Percentiles rank a stretch among this genome's conserved stretches.
Evolutionary conservation across 192 early-diverging fungal species (phyloP).

Genomic region (Backusella parvicylindrica): DNA sequence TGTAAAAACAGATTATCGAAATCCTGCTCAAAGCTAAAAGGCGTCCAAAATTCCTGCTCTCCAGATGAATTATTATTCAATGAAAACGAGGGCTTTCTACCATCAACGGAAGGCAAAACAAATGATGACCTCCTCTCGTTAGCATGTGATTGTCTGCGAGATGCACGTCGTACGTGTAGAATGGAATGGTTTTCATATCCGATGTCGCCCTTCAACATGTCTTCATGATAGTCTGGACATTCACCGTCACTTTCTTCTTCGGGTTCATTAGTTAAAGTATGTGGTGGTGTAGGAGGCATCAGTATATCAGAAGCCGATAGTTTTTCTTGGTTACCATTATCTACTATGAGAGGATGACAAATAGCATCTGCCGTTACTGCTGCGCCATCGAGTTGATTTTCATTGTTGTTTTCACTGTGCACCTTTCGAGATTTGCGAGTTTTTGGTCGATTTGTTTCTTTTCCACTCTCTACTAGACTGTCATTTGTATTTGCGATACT

Average conservation of each 20-base stretch:
- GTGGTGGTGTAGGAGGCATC: background rate
- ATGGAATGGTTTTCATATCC: constrained; percentile 15
- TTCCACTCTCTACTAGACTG: background rate
- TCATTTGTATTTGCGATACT: background rate
- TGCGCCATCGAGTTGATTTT: background rate
- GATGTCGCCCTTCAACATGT: constrained; percentile 55
- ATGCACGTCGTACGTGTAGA: constrained; percentile 8
- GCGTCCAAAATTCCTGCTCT: constrained; percentile 33
- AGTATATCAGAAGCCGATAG: background rate
- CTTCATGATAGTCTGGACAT: constrained; percentile 54
- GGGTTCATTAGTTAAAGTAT: background rate
- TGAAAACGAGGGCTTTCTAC: constrained; percentile 13
- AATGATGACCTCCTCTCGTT: background rate
- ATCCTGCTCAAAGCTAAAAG: constrained; percentile 37
- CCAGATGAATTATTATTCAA: background rate
- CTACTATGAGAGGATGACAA: background rate
- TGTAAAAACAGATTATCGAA: constrained; percentile 31
- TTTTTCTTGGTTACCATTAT: background rate
- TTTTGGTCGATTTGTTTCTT: background rate
- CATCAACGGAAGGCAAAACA: background rate
- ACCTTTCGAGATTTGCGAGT: background rate
- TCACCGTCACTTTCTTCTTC: constrained; percentile 35
- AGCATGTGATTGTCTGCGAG: background rate
- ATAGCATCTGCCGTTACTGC: background rate
- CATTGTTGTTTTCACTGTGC: background rate